Evolutionary conservation across 1,139 yeast species (phyloP).

Genomic region (Candida labiduridarum): DNA sequence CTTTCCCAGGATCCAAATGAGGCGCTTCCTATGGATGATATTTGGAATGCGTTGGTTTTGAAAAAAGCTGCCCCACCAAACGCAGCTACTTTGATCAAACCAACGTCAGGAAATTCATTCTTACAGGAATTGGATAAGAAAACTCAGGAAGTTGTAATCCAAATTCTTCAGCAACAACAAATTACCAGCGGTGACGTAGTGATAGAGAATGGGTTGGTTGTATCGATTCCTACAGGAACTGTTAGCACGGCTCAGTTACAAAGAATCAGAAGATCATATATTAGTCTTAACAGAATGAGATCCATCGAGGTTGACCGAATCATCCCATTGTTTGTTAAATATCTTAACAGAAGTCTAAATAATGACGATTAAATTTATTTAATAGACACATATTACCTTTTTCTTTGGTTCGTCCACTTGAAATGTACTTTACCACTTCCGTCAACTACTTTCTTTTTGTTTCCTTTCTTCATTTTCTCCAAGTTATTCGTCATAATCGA

Average conservation of each 20-base stretch:
- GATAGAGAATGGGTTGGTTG: constrained; percentile 41
- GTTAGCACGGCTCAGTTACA: constrained; percentile 81
- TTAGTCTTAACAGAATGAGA: constrained; percentile 77
- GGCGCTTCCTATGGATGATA: constrained; percentile 60
- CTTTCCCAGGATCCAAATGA: constrained; percentile 53
- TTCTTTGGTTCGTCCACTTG: constrained; percentile 87
- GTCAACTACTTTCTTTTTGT: constrained; percentile 71
- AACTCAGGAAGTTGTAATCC: constrained; percentile 64
- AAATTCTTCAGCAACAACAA: constrained; percentile 63
- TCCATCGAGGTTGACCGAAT: constrained; percentile 69
- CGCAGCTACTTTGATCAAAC: constrained; percentile 72
- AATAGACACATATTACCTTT: constrained; percentile 42
- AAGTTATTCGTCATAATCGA: constrained; percentile 73
- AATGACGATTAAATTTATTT: constrained; percentile 19
- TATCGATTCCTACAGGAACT: constrained; percentile 64
- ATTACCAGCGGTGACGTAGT: constrained; percentile 54
- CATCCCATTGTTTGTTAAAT: constrained; percentile 71
- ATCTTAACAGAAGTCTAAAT: constrained; percentile 57
- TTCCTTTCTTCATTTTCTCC: constrained; percentile 89
- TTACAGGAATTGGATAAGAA: constrained; percentile 76
- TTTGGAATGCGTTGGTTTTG: constrained; percentile 72
- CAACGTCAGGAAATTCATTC: constrained; percentile 73
- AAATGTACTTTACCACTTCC: constrained; percentile 68
- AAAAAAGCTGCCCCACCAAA: constrained; percentile 71
- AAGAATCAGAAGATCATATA: constrained; percentile 79